Evolutionary conservation across 805 yeast genomes (phyloP).

Genomic region (Tetrapisispora taiwanensis): DNA sequence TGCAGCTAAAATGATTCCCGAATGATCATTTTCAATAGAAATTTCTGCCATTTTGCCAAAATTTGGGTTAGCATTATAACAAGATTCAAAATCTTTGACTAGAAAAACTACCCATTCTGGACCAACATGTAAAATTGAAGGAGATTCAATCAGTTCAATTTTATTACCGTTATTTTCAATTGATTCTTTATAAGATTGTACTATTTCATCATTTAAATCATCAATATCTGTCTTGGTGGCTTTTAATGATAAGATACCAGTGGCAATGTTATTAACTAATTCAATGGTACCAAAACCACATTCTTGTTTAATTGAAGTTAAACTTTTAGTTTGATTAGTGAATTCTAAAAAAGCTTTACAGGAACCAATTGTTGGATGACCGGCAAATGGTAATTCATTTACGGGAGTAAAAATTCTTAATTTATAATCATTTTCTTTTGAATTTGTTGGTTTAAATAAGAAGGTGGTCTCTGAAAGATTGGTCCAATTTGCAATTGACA

Average conservation of each 20-base stretch:
- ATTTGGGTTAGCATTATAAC: conserved; percentile 30
- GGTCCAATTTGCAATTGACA: conserved; percentile 46
- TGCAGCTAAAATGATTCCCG: conserved; percentile 36
- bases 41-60: conserved; percentile 15
- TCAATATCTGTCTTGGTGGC: conserved; percentile 12
- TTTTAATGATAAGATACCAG: conserved; percentile 23
- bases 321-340: conserved; percentile 16
- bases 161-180: conserved; percentile 5
- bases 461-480: conserved; percentile 52
- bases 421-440: conserved; percentile 34
- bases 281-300: conserved; percentile 38
- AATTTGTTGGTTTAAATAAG: conserved; percentile 32
- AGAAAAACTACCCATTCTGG: conserved; percentile 37
- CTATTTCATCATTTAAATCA: conserved; percentile 7
- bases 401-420: conserved; percentile 41
- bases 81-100: conserved; percentile 26
- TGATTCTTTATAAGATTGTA: conserved; percentile 5
- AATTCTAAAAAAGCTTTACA: conserved; percentile 37
- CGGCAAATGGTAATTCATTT: conserved; percentile 49
- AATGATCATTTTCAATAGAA: conserved; percentile 13
- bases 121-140: conserved; percentile 34
- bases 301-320: conserved; percentile 32
- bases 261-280: conserved; percentile 19
- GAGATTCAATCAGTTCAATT: conserved; percentile 10
- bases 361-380: conserved; percentile 53